phyloP scores from a whole-genome alignment of 345 rosid genomes.

The Eucalyptus tenuipes region DNA sequence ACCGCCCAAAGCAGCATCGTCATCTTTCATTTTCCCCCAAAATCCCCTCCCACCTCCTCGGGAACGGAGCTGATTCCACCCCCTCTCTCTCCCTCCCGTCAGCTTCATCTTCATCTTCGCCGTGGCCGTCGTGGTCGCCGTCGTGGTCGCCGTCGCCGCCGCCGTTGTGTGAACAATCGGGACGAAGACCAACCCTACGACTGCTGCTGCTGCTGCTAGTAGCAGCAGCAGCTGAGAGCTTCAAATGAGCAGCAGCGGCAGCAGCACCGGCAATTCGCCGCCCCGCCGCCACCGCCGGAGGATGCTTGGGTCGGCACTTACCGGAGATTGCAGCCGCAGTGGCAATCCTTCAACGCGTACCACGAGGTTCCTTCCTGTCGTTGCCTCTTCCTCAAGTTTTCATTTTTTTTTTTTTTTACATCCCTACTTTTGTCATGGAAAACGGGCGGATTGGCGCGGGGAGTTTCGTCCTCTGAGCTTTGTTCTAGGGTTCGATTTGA shows the following conservation, averaged over 20 bases:
- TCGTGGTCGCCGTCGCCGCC: not conserved
- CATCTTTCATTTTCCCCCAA: not conserved
- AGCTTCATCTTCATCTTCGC: not conserved
- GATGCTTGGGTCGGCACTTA: constrained; percentile 54
- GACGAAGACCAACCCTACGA: not conserved
- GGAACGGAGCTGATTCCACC: not conserved
- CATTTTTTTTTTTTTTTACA: not conserved
- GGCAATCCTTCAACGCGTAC: constrained; percentile 36
- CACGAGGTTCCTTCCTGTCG: constrained; percentile 23
- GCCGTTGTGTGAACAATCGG: not conserved
- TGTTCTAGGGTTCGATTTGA: not conserved
- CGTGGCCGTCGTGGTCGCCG: not conserved
- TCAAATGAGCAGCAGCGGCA: not conserved
- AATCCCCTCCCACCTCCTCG: not conserved
- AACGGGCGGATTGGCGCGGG: not conserved
- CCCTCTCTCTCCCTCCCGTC: not conserved
- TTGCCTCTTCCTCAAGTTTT: not conserved
- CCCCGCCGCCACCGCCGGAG: constrained; percentile 25
- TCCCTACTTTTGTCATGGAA: not conserved
- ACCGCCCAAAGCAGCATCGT: not conserved
- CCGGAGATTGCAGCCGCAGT: constrained; percentile 36
- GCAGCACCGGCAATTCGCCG: not conserved
- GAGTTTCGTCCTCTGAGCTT: not conserved
- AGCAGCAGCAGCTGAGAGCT: not conserved
- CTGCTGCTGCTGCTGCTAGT: not conserved